Conservation (phyloP, 345 rosid genomes). For the Gossypium sturtianum region DNA sequence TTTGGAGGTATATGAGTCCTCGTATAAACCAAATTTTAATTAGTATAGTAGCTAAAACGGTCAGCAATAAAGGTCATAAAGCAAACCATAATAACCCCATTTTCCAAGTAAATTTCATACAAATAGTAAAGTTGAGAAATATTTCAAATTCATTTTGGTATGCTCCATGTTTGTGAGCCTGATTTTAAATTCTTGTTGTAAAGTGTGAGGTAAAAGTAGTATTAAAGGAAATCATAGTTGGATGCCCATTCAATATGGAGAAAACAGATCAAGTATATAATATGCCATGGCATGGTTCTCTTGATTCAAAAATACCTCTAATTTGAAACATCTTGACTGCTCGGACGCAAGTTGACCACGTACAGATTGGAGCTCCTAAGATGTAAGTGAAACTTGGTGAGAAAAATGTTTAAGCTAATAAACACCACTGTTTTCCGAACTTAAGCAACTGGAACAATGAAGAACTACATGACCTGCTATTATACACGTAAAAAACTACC, state of each 20-base stretch:
- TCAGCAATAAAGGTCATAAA: background rate
- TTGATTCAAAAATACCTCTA: slow-evolving; percentile 53
- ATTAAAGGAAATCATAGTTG: background rate
- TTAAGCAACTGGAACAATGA: background rate
- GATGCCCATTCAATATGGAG: background rate
- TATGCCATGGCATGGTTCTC: background rate
- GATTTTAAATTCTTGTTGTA: background rate
- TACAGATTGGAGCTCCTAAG: slow-evolving; percentile 88
- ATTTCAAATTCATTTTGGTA: background rate
- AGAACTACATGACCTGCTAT: background rate
- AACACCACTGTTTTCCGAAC: background rate
- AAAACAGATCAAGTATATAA: background rate
- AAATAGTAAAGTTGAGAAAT: background rate
- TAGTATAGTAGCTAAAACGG: background rate
- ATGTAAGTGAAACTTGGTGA: background rate
- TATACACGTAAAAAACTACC: slow-evolving; percentile 34
- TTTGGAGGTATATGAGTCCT: background rate
- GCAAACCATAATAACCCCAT: background rate
- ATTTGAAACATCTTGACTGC: slow-evolving; percentile 95
- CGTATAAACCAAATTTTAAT: background rate
- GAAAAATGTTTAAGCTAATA: background rate
- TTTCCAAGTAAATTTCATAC: background rate
- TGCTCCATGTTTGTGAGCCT: background rate
- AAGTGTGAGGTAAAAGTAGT: background rate
- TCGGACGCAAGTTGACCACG: slow-evolving; percentile 96